Base-by-base conservation (phyloP, 148 eudicot genomes). In the Amaranthus palmeri region DNA sequence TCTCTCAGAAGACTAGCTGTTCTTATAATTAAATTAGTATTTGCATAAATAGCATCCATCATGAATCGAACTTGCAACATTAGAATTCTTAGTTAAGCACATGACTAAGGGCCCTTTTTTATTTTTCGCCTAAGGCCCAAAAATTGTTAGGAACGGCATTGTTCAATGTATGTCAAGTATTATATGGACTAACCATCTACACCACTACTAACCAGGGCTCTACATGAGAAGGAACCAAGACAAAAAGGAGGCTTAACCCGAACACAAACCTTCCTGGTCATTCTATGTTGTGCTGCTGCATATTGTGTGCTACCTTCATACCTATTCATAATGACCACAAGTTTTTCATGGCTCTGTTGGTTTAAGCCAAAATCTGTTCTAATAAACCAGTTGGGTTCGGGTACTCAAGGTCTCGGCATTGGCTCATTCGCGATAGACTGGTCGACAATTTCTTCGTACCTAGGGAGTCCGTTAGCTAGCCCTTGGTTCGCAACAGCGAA, bases 401-500 rank as follows among this genome's bases (percentile, higher is more conserved):
- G 97, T 0, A 81, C 77, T 12, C 81, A 74, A 12, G 96, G 89
- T 48, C 88, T 96, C 36, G 97, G 99, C 15, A 50, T 90, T 44
- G 99, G 93, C 53, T 78, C 99, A 0, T 72, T 96, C 15, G 97
- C 90, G 4, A 52, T 92, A 6, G 99, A 92, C 63, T 92, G 97
- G 97, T 79, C 99, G 2, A 87, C 92, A 41, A 96, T 88, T 66
- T 88, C 97, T 0, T 81, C 90, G 6, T 92, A 88, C 79, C 84
- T 92, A 5, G 86, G 88, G 36, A 92, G 93, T 75, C 99, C 97
- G 51, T 81, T 96, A 6, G 99, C 99, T 69, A 96, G 96, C 80
- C 97, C 99, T 3, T 92, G 99, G 96, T 96, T 96, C 58, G 96
- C 97, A 7, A 92, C 97, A 54, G 97, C 88, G 18, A 96, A 96